phyloP scores from a whole-genome alignment of 2,329 filamentous ascomycete genomes.

The Westerdykella ornata region DNA sequence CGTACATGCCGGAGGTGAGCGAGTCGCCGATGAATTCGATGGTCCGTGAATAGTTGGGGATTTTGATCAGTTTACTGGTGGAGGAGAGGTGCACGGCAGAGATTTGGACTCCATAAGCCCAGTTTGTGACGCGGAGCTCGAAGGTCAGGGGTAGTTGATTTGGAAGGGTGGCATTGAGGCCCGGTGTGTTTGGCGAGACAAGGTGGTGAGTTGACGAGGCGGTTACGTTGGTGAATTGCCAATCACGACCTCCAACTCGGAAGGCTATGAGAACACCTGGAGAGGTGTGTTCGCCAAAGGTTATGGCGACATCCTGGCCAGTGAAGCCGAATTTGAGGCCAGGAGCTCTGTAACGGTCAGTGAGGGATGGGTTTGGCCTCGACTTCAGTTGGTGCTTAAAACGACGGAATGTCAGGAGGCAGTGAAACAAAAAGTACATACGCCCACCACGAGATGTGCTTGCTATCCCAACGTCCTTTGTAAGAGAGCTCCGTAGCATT shows the following conservation, averaged over 20 bases:
- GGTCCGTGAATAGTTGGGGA: slow-evolving; percentile 31
- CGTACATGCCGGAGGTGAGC: slow-evolving; percentile 51
- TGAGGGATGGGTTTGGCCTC: neutral
- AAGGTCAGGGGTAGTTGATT: slow-evolving; percentile 44
- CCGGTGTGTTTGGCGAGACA: slow-evolving; percentile 42
- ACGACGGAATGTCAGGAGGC: neutral
- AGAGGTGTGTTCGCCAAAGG: slow-evolving; percentile 49
- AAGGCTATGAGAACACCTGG: slow-evolving; percentile 51
- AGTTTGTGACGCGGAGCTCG: slow-evolving; percentile 56
- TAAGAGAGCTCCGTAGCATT: slow-evolving; percentile 52
- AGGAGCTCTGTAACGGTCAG: slow-evolving; percentile 39
- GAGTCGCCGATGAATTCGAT: slow-evolving; percentile 45
- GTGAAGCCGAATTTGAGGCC: slow-evolving; percentile 53
- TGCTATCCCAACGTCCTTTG: slow-evolving; percentile 57
- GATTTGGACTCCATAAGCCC: slow-evolving; percentile 55
- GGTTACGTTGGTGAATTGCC: slow-evolving; percentile 56
- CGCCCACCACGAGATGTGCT: slow-evolving; percentile 57
- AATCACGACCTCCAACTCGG: slow-evolving; percentile 53
- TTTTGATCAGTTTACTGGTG: slow-evolving; percentile 42
- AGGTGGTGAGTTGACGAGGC: slow-evolving; percentile 52
- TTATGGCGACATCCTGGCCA: slow-evolving; percentile 48
- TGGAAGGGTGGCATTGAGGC: slow-evolving; percentile 41
- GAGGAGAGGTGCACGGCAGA: slow-evolving; percentile 46
- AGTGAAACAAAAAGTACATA: slow-evolving; percentile 28
- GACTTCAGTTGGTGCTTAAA: too few relatives aligned